Percentiles rank a stretch among this genome's conserved stretches.
Evolutionary conservation across 139 green algal genomes (phyloP).

Genomic region (Nannochloris sp.): DNA sequence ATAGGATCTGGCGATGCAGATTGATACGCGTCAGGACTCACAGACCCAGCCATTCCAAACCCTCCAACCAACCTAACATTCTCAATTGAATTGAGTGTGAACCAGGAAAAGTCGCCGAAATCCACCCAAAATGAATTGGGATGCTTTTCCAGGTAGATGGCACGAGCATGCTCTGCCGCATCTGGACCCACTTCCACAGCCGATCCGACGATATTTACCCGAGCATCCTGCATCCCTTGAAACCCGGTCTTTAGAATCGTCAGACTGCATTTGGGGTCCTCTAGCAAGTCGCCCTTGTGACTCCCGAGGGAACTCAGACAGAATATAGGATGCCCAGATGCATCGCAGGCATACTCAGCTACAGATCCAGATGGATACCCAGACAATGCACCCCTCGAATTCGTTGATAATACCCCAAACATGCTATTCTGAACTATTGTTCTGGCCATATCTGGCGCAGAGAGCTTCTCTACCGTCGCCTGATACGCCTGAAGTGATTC

Average conservation of each 20-base stretch:
- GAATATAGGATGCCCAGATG: constrained; percentile 50
- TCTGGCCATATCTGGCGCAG: constrained; percentile 49
- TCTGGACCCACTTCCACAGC: constrained; percentile 31
- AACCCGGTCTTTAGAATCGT: constrained; percentile 54
- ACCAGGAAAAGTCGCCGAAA: constrained; percentile 68
- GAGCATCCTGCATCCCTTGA: constrained; percentile 47
- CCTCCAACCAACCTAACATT: constrained; percentile 52
- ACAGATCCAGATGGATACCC: constrained; percentile 54
- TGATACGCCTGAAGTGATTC: constrained; percentile 40
- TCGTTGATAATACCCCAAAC: constrained; percentile 53
- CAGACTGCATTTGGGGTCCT: constrained; percentile 41
- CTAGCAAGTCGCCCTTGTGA: constrained; percentile 59
- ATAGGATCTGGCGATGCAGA: constrained; percentile 60
- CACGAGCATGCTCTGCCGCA: constrained; percentile 30
- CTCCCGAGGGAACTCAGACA: constrained; percentile 46
- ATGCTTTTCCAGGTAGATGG: constrained; percentile 56
- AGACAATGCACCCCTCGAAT: constrained; percentile 12
- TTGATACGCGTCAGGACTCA: constrained; percentile 40
- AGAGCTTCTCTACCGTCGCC: constrained; percentile 30
- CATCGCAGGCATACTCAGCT: constrained; percentile 15
- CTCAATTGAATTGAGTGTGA: constrained; percentile 40
- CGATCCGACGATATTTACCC: constrained; percentile 53
- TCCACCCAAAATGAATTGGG: constrained; percentile 76
- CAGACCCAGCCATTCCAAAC: constrained; percentile 51
- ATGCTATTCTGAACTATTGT: constrained; percentile 48